phyloP scores from a whole-genome alignment of 768 basidiomycete species.

The Auricularia sp. region DNA sequence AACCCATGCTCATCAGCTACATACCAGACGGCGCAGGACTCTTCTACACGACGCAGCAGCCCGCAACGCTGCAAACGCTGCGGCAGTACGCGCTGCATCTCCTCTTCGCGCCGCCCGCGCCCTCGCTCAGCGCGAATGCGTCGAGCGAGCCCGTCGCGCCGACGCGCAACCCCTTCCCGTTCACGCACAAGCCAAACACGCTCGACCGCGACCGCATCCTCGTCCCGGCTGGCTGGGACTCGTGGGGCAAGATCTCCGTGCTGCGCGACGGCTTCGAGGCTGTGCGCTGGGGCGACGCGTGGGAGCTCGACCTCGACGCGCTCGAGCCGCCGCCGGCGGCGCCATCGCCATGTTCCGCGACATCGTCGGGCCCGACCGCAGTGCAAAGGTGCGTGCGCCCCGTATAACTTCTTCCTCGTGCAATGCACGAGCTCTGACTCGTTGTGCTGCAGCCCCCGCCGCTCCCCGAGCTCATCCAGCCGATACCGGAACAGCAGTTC shows the following conservation, averaged over 20 bases:
- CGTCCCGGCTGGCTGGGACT: conserved; percentile 95
- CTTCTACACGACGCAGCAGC: conserved; percentile 83
- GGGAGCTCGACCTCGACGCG: conserved; percentile 54
- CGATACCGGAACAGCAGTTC: conserved; percentile 84
- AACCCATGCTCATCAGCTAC: not conserved
- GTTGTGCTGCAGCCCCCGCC: conserved; percentile 40
- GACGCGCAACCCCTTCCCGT: conserved; percentile 74
- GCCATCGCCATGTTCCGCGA: conserved; percentile 47
- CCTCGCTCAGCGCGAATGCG: conserved; percentile 22
- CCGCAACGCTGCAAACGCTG: conserved; percentile 62
- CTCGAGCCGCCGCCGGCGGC: conserved; percentile 29
- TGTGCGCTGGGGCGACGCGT: conserved; percentile 66
- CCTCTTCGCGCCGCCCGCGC: conserved; percentile 65
- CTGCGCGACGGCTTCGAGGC: conserved; percentile 88
- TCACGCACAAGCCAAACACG: conserved; percentile 78
- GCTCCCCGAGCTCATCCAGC: conserved; percentile 67
- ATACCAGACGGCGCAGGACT: conserved; percentile 76
- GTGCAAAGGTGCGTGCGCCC: conserved; percentile 47
- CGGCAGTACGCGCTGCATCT: conserved; percentile 78
- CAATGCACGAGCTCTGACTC: not conserved
- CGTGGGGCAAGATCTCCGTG: conserved; percentile 91
- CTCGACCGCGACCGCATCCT: conserved; percentile 88
- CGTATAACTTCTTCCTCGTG: not conserved
- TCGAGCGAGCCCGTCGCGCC: conserved; percentile 35
- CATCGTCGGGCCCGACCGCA: conserved; percentile 63